Evolutionary conservation across 2,329 filamentous ascomycete species (phyloP).

Genomic region (Botrytis medusae): DNA sequence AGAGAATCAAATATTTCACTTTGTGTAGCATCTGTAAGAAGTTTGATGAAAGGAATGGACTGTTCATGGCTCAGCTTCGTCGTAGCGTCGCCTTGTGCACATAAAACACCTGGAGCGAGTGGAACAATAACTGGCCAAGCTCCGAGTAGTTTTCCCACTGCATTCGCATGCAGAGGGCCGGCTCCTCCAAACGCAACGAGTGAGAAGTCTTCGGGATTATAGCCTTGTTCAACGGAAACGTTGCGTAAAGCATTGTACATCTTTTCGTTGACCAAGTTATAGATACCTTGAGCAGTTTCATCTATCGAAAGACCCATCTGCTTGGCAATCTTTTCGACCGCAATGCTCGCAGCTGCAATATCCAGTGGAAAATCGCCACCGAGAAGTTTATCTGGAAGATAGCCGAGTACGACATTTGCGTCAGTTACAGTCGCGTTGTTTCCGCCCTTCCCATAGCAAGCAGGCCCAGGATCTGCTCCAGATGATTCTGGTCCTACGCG

Average conservation of each 20-base stretch:
- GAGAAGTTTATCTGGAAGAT: conserved; percentile 17
- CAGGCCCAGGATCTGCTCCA: conserved; percentile 14
- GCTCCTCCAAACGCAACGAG: conserved; percentile 13
- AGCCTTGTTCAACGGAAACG: conserved; percentile 16
- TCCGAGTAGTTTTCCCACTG: conserved; percentile 13
- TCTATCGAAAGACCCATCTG: conserved; percentile 15
- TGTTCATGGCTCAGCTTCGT: conserved; percentile 18
- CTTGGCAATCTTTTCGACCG: conserved; percentile 1
- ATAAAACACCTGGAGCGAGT: conserved; percentile 12
- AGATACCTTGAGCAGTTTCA: conserved; percentile 16
- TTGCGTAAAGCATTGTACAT: conserved; percentile 15
- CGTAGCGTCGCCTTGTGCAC: conserved; percentile 13
- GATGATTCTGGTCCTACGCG: conserved; percentile 16
- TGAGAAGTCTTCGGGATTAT: conserved; percentile 15
- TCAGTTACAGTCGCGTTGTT: conserved; percentile 8
- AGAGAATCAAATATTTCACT: neutral
- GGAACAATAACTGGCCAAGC: conserved; percentile 18
- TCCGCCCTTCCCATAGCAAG: conserved; percentile 13
- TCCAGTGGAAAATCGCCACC: conserved; percentile 10
- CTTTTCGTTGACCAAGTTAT: conserved; percentile 14
- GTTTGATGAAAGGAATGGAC: conserved; percentile 8
- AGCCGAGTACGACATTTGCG: conserved; percentile 10
- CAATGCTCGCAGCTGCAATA: conserved; percentile 4
- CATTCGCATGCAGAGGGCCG: conserved; percentile 16
- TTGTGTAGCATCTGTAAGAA: neutral